A percentile compares a stretch with the other conserved stretches of the same genome.
Evolutionary conservation across 495 filamentous ascomycete species (phyloP).

Genomic region (Neurospora sp.): DNA sequence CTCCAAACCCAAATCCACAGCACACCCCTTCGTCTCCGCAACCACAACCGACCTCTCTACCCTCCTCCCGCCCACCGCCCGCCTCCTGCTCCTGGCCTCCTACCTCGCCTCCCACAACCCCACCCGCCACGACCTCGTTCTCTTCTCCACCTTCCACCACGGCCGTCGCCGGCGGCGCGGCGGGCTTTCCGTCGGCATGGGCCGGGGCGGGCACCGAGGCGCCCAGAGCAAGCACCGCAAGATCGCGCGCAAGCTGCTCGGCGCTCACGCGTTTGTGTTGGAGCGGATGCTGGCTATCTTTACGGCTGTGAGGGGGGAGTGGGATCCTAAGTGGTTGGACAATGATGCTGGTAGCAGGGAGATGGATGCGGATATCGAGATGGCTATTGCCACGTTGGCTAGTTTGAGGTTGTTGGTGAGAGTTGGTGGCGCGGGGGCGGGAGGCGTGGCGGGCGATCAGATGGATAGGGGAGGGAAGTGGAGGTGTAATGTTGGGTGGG

Average conservation of each 20-base stretch:
- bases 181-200: constrained; percentile 14
- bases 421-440: constrained; percentile 31
- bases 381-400: constrained; percentile 70
- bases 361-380: constrained; percentile 52
- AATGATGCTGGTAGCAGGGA: constrained; percentile 15
- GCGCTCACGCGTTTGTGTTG: constrained; percentile 72
- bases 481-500: constrained; percentile 69
- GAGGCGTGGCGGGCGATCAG: constrained; percentile 31
- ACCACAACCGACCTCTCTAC: constrained; percentile 20
- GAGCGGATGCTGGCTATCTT: constrained; percentile 87
- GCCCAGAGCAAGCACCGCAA: constrained; percentile 54
- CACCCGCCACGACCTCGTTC: constrained; percentile 60
- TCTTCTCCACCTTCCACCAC: constrained; percentile 76
- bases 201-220: constrained; percentile 21
- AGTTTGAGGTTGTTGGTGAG: constrained; percentile 64
- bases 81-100: constrained; percentile 71
- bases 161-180: constrained; percentile 31
- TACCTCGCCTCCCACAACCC: constrained; percentile 90
- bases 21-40: constrained; percentile 5
- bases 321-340: constrained; percentile 29
- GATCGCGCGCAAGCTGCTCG: constrained; percentile 58
- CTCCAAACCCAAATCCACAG: background rate
- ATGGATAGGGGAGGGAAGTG: constrained; percentile 60
- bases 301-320: constrained; percentile 63
- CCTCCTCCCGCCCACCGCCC: constrained; percentile 70